Evolutionary conservation across 1,284 basidiomycete species (phyloP), one percentile per base, ranked within the genome.

Genomic region (Blastosporella zonata): DNA sequence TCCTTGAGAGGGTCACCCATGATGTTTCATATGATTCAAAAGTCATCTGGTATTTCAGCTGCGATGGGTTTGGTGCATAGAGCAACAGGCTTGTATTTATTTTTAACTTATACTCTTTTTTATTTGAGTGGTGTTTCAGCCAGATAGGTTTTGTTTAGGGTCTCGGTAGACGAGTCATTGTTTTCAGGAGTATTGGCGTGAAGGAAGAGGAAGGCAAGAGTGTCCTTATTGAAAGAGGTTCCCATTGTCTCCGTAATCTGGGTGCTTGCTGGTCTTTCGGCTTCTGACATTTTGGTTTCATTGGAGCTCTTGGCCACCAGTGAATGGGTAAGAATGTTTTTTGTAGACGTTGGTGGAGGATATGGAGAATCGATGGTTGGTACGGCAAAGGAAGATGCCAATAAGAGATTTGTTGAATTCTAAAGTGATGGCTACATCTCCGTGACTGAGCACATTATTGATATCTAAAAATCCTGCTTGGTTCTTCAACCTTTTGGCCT

Each of bases 81-180:
- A 0, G 62, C 61, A 4, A 70, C 69, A 0, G 65, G 68, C 41
- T 71, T 71, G 55, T 72, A 72, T 53, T 69, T 68, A 37, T 63
- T 63, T 23, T 47, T 47, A 3, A 31, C 25, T 18, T 45, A 34
- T 1, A 47, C 23, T 1, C 41, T 34, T 31, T 35, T 29, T 8
- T 22, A 6, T 9, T 39, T 38, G 22, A 25, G 13, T 6, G 15
- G 20, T 4, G 15, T n/a, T n/a, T n/a, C n/a, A n/a, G n/a, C n/a
- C n/a, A n/a, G n/a, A n/a, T n/a, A n/a, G n/a, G n/a, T n/a, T n/a
- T n/a, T n/a, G n/a, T n/a, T n/a, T n/a, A n/a, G n/a, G n/a, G n/a
- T n/a, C n/a, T n/a, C n/a, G n/a, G n/a, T n/a, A n/a, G n/a, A n/a
- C n/a, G n/a, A n/a, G 15, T 20, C 13, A 12, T 15, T 15, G 10